Percentiles rank a stretch among this genome's conserved stretches.
These are phyloP conservation scores for Penicillium waksmanii DNA, from an alignment of 495 filamentous ascomycete species.

Conservation along the genomic window DNA sequence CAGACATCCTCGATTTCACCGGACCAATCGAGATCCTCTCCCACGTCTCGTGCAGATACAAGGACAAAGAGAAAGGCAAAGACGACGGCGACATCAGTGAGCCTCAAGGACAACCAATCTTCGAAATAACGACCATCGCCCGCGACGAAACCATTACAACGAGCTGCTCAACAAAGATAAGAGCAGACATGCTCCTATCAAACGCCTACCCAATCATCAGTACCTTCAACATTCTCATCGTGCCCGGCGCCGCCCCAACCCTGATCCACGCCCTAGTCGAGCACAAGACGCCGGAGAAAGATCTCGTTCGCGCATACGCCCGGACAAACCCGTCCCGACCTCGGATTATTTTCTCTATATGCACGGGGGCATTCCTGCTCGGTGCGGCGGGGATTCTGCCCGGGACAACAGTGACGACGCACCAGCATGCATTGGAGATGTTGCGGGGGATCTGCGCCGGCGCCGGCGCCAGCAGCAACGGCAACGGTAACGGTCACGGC, in stretches of 20 bases:
- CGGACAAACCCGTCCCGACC: slow-evolving; percentile 8
- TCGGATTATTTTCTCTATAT: slow-evolving; percentile 70
- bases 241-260: slow-evolving; percentile 52
- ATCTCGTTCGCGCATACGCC: slow-evolving; percentile 24
- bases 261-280: slow-evolving; percentile 15
- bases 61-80: no score
- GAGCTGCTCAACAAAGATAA: slow-evolving; percentile 18
- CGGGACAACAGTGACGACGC: slow-evolving; percentile 73
- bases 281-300: slow-evolving; percentile 14
- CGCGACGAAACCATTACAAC: slow-evolving; percentile 36
- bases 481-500: slow-evolving; percentile 11
- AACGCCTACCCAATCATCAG: slow-evolving; percentile 63
- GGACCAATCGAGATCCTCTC: slow-evolving; percentile 61
- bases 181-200: slow-evolving; percentile 38
- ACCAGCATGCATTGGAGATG: slow-evolving; percentile 66
- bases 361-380: slow-evolving; percentile 73
- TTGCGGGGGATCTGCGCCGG: slow-evolving; percentile 59
- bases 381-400: slow-evolving; percentile 69
- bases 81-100: no score
- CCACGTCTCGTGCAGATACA: slow-evolving; percentile 11
- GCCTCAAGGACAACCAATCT: slow-evolving; percentile 16
- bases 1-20: slow-evolving; percentile 61
- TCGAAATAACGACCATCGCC: slow-evolving; percentile 27
- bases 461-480: slow-evolving; percentile 10
- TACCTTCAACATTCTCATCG: slow-evolving; percentile 69